Conservation (phyloP, 202 grass and related monocot genomes). For the Digitaria exilis region DNA sequence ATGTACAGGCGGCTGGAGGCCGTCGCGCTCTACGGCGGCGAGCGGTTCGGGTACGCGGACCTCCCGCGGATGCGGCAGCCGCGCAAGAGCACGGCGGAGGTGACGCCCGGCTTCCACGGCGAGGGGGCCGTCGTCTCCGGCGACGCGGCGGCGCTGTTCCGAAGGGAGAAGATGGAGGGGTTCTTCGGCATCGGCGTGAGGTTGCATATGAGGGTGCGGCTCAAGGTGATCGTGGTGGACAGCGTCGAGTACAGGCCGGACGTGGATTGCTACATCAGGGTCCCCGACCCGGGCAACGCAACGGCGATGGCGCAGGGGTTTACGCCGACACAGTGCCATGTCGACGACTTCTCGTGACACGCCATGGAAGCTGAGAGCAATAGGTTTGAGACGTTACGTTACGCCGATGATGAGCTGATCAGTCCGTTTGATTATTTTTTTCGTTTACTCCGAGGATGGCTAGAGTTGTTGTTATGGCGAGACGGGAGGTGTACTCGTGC, state of each 20-base stretch:
- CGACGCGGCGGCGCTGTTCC: not conserved
- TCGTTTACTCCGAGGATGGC: too few species aligned
- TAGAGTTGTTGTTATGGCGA: too few species aligned
- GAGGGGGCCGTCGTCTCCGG: not conserved
- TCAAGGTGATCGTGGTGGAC: conserved; percentile 47
- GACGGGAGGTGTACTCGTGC: too few species aligned
- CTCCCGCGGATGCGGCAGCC: conserved; percentile 37
- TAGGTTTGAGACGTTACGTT: not conserved
- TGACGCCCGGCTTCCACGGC: conserved; percentile 35
- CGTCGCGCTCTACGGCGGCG: conserved; percentile 40
- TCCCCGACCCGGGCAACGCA: conserved; percentile 48
- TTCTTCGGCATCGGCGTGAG: conserved; percentile 62
- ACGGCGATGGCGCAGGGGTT: conserved; percentile 53
- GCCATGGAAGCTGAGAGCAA: not conserved
- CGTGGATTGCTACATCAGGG: conserved; percentile 51
- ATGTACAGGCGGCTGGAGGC: conserved; percentile 42
- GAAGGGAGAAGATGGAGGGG: conserved; percentile 48
- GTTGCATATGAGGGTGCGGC: conserved; percentile 48
- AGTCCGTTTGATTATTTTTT: too few species aligned
- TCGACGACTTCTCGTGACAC: conserved; percentile 54
- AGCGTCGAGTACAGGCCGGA: conserved; percentile 54
- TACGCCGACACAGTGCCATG: conserved; percentile 45
- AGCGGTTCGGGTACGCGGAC: conserved; percentile 29
- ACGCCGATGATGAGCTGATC: too few species aligned
- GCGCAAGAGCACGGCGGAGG: conserved; percentile 46